Conservation (phyloP, 345 rosid genomes). For the Reutealis trisperma region DNA sequence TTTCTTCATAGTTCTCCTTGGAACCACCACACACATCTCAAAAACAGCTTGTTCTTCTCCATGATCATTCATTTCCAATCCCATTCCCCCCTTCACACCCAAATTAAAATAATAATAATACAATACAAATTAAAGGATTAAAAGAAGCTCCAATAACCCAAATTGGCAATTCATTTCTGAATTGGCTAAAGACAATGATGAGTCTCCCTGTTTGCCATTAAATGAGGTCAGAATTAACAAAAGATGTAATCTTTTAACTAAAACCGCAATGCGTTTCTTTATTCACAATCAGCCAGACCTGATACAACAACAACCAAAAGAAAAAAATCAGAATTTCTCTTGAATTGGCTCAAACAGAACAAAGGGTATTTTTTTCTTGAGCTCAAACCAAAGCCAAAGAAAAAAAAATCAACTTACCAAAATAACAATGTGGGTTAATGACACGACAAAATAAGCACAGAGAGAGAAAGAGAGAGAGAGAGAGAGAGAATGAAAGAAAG, state of each 20-base stretch:
- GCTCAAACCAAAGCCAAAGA: neutral
- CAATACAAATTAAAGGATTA: neutral
- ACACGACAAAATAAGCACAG: neutral
- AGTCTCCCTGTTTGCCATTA: neutral
- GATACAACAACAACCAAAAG: too few relatives aligned
- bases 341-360: neutral
- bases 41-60: slow-evolving; percentile 49
- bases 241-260: neutral
- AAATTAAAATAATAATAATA: too few relatives aligned
- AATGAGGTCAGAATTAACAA: neutral
- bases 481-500: neutral
- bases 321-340: neutral
- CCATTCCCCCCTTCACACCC: slow-evolving; percentile 2
- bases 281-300: neutral
- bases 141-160: neutral
- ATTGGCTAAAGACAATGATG: neutral
- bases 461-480: neutral
- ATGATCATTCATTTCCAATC: slow-evolving; percentile 52
- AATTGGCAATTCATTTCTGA: neutral
- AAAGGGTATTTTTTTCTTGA: neutral
- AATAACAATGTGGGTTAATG: slow-evolving; percentile 1
- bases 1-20: slow-evolving; percentile 44
- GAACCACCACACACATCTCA: slow-evolving; percentile 80
- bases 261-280: neutral
- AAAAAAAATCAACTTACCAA: neutral